Evolutionary conservation across 495 filamentous ascomycete genomes (phyloP), one percentile per base, ranked within the genome.

Genomic region (Talaromyces trachyspermus): DNA sequence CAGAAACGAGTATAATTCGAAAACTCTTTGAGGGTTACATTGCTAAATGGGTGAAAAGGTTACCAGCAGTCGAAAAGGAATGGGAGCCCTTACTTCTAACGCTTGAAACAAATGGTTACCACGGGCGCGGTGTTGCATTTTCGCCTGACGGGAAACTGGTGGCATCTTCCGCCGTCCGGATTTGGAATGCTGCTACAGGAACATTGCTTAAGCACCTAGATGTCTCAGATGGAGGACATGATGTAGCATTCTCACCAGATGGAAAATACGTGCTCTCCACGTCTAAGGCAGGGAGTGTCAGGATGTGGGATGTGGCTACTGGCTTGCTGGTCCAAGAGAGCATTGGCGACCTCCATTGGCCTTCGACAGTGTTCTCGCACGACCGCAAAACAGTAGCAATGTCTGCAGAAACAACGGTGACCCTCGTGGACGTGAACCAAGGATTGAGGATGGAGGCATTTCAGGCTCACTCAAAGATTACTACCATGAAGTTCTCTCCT

Each of bases 1-100:
- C 59, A 8, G 27, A 22, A 10, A 22, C 8, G 5, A 65, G 62
- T 38, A 22, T 63, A 10, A 54, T 60, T 4, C 49, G 54, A 33
- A 51, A 17, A 18, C 25, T 43, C n/a, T 60, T 55, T 48, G 10
- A 15, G 17, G 8, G 33, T 19, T 3, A 32, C 2, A 47, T 48
- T 4, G 39, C 46, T 1, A 12, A 2, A 4, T 54, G 50, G 58
- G 49, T 61, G 10, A 27, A 41, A 14, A 46, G 9, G 32, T 2
- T 20, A 33, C 51, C 54, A 32, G 32, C 18, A n/a, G 33, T 52
- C 19, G 19, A 17, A 23, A 20, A 46, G 5, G 18, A 52, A 18
- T 61, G 58, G 58, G 37, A 43, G 47, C 11, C 54, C n/a, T 26
- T 33, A 12, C 55, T 33, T 9, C 39, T 43, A 11, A 58, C 29